Conservation (phyloP, 108 stramenopile genomes). For the Cyclotella choctawhatcheeana region DNA sequence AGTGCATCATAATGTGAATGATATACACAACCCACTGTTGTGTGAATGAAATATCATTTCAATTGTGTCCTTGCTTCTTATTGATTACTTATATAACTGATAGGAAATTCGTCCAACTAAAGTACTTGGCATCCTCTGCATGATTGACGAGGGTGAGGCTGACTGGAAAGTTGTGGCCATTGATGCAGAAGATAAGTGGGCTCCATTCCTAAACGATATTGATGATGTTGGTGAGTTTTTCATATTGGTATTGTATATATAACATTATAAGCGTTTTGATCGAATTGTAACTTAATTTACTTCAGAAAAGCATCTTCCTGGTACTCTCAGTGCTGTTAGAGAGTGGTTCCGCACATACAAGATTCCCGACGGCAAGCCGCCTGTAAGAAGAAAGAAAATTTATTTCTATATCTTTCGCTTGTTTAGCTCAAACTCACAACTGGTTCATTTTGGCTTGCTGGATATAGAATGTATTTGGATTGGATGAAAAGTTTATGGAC, state of each 20-base stretch:
- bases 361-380: slow-evolving; percentile 98
- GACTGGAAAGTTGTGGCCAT: slow-evolving; percentile 98
- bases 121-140: slow-evolving; percentile 94
- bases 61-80: too few relatives aligned
- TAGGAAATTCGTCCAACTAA: slow-evolving; percentile 93
- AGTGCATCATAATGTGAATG: too few relatives aligned
- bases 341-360: slow-evolving; percentile 99
- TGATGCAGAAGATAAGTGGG: slow-evolving; percentile 95
- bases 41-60: too few relatives aligned
- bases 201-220: slow-evolving; percentile 94
- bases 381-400: slow-evolving; percentile 31
- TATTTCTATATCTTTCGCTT: not conserved
- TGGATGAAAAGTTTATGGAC: slow-evolving; percentile 94
- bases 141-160: slow-evolving; percentile 99
- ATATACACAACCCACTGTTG: too few relatives aligned
- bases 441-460: too few relatives aligned
- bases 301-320: slow-evolving; percentile 91
- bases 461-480: slow-evolving; percentile 84
- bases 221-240: slow-evolving; percentile 97
- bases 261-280: too few relatives aligned
- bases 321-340: slow-evolving; percentile 86
- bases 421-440: too few relatives aligned
- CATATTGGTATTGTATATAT: too few relatives aligned
- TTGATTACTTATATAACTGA: not conserved
- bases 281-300: too few relatives aligned